These are phyloP conservation scores for Aurifilum marmelostoma DNA, from an alignment of 2,329 filamentous ascomycete genomes.

Conservation along the genomic window DNA sequence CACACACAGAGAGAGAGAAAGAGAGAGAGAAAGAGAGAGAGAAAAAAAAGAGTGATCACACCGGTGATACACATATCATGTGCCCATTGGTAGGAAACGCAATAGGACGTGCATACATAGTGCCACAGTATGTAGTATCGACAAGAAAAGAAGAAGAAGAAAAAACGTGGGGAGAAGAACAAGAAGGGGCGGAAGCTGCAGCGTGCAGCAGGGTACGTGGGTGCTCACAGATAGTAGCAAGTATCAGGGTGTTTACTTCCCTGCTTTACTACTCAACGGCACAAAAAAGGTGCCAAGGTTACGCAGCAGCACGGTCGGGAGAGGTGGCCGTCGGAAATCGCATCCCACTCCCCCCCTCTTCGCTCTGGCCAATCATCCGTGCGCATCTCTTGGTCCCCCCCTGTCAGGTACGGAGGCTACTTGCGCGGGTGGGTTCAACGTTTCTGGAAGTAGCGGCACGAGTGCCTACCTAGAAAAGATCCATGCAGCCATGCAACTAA, in stretches of 20 bases:
- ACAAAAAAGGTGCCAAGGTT: neutral
- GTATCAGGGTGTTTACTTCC: neutral
- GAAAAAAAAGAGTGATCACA: too few relatives aligned
- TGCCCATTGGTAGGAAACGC: neutral
- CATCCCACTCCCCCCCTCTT: neutral
- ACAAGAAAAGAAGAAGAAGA: neutral
- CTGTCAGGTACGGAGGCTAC: slow-evolving; percentile 6
- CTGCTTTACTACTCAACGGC: neutral
- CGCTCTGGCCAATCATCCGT: neutral
- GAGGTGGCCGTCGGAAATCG: neutral
- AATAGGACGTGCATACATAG: neutral
- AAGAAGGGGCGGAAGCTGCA: neutral
- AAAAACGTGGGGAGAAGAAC: neutral
- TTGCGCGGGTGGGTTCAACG: neutral
- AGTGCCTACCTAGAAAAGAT: neutral
- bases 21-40: too few relatives aligned
- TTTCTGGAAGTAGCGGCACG: slow-evolving; percentile 9
- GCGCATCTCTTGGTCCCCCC: too few relatives aligned
- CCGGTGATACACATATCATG: neutral
- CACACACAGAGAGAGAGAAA: too few relatives aligned
- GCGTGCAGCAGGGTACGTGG: neutral
- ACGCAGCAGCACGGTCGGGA: neutral
- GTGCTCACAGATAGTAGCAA: too few relatives aligned
- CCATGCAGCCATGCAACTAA: neutral
- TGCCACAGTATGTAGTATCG: too few relatives aligned